These are phyloP conservation scores for thale cress (Arabidopsis thaliana) DNA, from an alignment of 345 rosid species.

Conservation along the genomic window DNA sequence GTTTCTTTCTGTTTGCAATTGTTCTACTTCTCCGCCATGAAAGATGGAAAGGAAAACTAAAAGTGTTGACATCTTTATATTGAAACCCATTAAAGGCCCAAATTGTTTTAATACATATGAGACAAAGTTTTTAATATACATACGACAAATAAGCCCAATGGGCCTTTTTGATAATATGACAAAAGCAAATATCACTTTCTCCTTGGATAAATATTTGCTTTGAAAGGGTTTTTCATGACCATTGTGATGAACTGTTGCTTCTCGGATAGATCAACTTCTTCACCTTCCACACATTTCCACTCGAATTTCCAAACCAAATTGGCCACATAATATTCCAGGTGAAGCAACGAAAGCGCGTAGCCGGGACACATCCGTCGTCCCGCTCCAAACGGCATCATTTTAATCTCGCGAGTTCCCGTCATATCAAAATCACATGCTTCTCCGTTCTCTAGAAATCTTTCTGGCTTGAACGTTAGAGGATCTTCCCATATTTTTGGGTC, in stretches of 20 bases:
- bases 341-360: constrained; percentile 43
- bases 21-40: constrained; percentile 28
- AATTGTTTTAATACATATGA: not conserved
- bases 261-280: constrained; percentile 45
- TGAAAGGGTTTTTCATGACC: constrained; percentile 49
- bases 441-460: constrained; percentile 44
- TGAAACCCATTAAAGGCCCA: constrained; percentile 17
- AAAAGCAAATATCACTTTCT: constrained; percentile 6
- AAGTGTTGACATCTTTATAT: not conserved
- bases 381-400: constrained; percentile 50
- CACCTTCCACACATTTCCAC: constrained; percentile 48
- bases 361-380: constrained; percentile 52
- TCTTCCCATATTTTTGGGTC: constrained; percentile 47
- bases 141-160: not conserved
- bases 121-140: not conserved
- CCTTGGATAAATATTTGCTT: constrained; percentile 38
- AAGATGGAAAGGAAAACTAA: not conserved
- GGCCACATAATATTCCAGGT: constrained; percentile 41
- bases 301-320: constrained; percentile 49
- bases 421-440: constrained; percentile 43
- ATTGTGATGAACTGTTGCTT: constrained; percentile 49
- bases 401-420: constrained; percentile 50
- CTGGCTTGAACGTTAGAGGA: constrained; percentile 44
- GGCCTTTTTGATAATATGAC: too few species aligned
- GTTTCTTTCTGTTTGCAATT: constrained; percentile 28